These are phyloP conservation scores for Fistulinella prunicolor DNA, from an alignment of 768 basidiomycete genomes.

Conservation along the genomic window DNA sequence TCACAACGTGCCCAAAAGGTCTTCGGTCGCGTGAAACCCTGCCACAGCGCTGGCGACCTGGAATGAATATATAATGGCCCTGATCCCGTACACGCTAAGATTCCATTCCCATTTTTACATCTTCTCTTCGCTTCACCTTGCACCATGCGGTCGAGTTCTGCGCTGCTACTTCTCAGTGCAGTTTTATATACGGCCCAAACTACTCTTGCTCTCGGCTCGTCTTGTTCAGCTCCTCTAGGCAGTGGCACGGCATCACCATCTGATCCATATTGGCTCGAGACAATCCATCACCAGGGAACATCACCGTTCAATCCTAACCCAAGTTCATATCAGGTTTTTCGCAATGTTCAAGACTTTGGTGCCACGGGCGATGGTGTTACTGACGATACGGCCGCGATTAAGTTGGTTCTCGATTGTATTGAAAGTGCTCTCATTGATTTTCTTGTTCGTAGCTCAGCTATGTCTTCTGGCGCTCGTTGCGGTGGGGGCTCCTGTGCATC, in stretches of 20 bases:
- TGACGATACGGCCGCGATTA: conserved; percentile 76
- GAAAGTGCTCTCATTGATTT: conserved; percentile 1
- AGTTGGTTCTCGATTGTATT: conserved; percentile 35
- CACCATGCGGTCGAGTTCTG: conserved; percentile 8
- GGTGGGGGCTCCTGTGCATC: conserved; percentile 47
- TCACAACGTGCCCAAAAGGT: not conserved
- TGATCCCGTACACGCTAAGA: not conserved
- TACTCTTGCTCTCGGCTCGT: conserved; percentile 39
- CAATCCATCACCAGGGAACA: conserved; percentile 68
- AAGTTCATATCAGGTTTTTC: conserved; percentile 61
- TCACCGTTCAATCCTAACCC: conserved; percentile 58
- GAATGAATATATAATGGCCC: conserved; percentile 15
- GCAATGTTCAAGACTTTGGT: conserved; percentile 67
- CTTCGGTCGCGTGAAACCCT: not conserved
- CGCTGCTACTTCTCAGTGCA: conserved; percentile 9
- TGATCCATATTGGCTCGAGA: conserved; percentile 65
- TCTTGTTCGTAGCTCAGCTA: conserved; percentile 48
- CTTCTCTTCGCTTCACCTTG: not conserved
- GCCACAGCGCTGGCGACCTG: not conserved
- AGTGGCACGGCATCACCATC: conserved; percentile 42
- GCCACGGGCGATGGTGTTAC: conserved; percentile 61
- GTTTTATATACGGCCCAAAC: conserved; percentile 2
- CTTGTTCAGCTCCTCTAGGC: conserved; percentile 46
- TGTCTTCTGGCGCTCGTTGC: conserved; percentile 59
- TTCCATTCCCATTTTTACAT: not conserved